Percentiles rank a stretch among this genome's conserved stretches.
These are phyloP conservation scores for Cutaneotrichosporon cavernicola DNA, from an alignment of 1,284 basidiomycete species.

Conservation along the genomic window DNA sequence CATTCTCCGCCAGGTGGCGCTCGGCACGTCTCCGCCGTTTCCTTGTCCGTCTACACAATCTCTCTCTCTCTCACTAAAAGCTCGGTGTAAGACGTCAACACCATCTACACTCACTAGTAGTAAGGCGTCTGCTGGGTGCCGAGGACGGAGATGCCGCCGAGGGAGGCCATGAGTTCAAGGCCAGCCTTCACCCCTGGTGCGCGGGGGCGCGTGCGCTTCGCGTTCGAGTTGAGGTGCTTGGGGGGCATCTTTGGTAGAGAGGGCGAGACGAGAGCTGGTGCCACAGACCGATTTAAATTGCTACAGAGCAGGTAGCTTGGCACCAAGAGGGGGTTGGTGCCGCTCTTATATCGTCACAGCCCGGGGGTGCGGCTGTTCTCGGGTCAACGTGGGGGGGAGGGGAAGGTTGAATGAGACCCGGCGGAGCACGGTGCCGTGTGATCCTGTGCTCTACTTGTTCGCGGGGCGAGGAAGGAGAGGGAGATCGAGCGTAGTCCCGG, in stretches of 20 bases:
- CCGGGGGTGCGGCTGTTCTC: neutral
- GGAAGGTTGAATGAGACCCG: neutral
- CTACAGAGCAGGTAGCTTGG: constrained; percentile 8
- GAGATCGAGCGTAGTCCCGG: too few relatives aligned
- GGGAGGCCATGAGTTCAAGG: constrained; percentile 19
- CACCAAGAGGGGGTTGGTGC: neutral
- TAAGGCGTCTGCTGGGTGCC: constrained; percentile 16
- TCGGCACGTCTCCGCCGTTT: too few relatives aligned
- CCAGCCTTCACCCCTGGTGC: constrained; percentile 16
- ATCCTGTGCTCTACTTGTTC: too few relatives aligned
- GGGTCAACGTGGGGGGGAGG: neutral
- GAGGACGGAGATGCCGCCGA: constrained; percentile 18
- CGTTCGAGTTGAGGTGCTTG: constrained; percentile 11
- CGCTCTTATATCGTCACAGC: constrained; percentile 3
- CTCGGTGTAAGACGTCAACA: constrained; percentile 3
- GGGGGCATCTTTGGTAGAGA: constrained; percentile 8
- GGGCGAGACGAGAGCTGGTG: constrained; percentile 9
- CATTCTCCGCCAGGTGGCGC: neutral
- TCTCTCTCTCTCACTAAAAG: neutral
- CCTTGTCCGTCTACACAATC: too few relatives aligned
- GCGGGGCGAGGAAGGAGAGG: too few relatives aligned
- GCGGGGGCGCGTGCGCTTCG: constrained; percentile 11
- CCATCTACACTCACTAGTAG: constrained; percentile 13
- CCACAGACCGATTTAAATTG: constrained; percentile 11
- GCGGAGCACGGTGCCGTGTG: too few relatives aligned